Conservation (phyloP, 257 asterid genomes). For the Capsicum rhomboideum region DNA sequence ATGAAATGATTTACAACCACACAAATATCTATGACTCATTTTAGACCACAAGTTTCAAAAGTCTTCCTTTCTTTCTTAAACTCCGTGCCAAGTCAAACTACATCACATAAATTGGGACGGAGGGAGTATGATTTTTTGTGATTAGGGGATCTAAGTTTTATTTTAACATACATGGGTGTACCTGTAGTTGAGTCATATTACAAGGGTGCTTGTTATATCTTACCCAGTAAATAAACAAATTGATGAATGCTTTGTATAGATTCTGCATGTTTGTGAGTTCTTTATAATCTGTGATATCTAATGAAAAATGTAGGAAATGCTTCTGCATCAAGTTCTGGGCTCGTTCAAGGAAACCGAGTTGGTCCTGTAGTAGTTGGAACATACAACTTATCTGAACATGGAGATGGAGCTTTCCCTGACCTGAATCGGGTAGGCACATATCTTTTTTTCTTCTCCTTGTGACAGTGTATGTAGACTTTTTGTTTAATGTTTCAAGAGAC, state of each 20-base stretch:
- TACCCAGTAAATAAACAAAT: not conserved
- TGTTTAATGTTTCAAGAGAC: not conserved
- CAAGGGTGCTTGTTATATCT: too few species aligned
- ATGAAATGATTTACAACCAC: too few species aligned
- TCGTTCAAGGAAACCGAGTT: constrained; percentile 29
- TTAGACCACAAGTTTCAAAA: too few species aligned
- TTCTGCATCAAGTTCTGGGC: constrained; percentile 42
- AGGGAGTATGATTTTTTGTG: too few species aligned
- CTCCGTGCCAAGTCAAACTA: too few species aligned
- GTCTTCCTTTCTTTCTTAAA: too few species aligned
- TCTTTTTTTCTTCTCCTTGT: not conserved
- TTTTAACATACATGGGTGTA: too few species aligned
- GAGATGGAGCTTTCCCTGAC: constrained; percentile 72
- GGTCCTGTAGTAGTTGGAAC: constrained; percentile 75
- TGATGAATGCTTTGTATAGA: not conserved
- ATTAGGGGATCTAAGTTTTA: too few species aligned
- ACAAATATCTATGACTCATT: too few species aligned
- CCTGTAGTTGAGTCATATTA: too few species aligned
- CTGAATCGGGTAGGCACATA: constrained; percentile 53
- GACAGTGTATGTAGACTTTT: constrained; percentile 5
- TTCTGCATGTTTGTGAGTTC: not conserved
- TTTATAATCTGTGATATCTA: not conserved
- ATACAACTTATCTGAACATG: constrained; percentile 75
- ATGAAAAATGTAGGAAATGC: constrained; percentile 41
- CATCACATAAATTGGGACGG: too few species aligned